Conservation (phyloP, 345 rosid species). For the Brassica incana region DNA sequence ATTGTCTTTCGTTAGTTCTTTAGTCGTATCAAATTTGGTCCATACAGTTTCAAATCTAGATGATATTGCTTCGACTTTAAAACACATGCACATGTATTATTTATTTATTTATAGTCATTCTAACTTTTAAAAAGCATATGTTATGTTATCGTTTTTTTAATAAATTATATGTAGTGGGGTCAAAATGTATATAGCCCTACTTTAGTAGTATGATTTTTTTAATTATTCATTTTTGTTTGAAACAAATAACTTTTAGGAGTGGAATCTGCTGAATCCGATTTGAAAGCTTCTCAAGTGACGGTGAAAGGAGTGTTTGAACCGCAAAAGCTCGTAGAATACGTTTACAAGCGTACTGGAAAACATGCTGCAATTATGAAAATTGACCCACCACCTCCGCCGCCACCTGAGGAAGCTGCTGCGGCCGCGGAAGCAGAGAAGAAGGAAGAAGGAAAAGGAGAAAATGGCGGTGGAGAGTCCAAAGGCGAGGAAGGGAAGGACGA, state of each 20-base stretch:
- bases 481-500: constrained; percentile 34
- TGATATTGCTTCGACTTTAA: constrained; percentile 32
- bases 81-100: constrained; percentile 14
- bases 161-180: constrained; percentile 15
- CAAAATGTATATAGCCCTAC: constrained; percentile 8
- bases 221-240: neutral
- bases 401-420: constrained; percentile 53
- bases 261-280: constrained; percentile 89
- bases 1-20: neutral
- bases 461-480: constrained; percentile 37
- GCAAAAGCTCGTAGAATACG: constrained; percentile 60
- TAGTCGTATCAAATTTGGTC: constrained; percentile 23
- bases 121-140: neutral
- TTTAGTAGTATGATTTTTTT: neutral
- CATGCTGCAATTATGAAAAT: constrained; percentile 66
- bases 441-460: constrained; percentile 46
- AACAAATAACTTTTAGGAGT: constrained; percentile 53
- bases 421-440: constrained; percentile 43
- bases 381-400: constrained; percentile 43
- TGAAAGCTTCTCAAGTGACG: constrained; percentile 75
- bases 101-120: neutral
- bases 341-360: constrained; percentile 77
- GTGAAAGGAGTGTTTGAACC: constrained; percentile 89
- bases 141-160: neutral
- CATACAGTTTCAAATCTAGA: constrained; percentile 28